Evolutionary conservation across 352 stramenopile genomes (phyloP).

Genomic region (Globisporangium apiculatum): DNA sequence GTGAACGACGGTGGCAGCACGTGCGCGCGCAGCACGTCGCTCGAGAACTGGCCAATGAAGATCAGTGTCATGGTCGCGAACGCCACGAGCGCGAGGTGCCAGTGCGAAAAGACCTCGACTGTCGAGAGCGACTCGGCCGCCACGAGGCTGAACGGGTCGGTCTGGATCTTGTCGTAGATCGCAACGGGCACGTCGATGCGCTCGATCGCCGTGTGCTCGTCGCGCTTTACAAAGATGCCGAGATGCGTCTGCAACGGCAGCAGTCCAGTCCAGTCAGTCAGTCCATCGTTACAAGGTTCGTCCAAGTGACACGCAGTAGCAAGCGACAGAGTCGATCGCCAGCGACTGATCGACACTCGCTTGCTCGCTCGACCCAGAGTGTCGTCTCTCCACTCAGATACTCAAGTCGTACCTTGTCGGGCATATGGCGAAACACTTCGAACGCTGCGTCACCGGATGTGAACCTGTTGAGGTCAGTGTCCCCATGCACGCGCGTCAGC

Average conservation of each 20-base stretch:
- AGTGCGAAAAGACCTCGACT: slow-evolving; percentile 78
- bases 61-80: slow-evolving; percentile 82
- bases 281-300: no score
- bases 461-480: slow-evolving; percentile 24
- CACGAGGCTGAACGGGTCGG: slow-evolving; percentile 85
- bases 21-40: slow-evolving; percentile 54
- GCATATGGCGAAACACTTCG: slow-evolving; percentile 83
- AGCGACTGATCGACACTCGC: no score
- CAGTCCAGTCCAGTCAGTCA: no score
- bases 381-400: neutral
- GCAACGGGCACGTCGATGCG: slow-evolving; percentile 49
- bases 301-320: neutral
- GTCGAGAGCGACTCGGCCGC: slow-evolving; percentile 78
- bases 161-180: slow-evolving; percentile 79
- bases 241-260: slow-evolving; percentile 27
- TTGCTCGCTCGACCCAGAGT: neutral
- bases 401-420: slow-evolving; percentile 51
- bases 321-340: neutral
- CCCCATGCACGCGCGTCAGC: neutral
- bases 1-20: slow-evolving; percentile 57
- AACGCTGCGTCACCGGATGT: slow-evolving; percentile 52
- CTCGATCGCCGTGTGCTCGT: slow-evolving; percentile 48
- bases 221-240: slow-evolving; percentile 47
- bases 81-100: slow-evolving; percentile 61
- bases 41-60: slow-evolving; percentile 79